These are phyloP conservation scores for Aegilops umbellulata DNA, from an alignment of 176 grass and related monocot species.

Conservation along the genomic window DNA sequence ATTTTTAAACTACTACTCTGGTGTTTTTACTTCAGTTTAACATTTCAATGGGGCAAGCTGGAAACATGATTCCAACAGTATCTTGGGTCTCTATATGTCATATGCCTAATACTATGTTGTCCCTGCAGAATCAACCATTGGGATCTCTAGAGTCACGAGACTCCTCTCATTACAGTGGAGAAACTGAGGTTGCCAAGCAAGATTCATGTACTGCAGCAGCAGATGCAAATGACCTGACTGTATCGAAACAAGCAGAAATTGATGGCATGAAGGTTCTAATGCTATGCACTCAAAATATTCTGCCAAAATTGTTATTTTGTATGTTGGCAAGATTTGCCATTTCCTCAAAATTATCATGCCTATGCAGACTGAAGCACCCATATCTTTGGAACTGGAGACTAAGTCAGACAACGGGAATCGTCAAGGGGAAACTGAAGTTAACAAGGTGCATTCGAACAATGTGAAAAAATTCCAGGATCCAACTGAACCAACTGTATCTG, in stretches of 20 bases:
- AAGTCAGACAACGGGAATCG: conserved; percentile 28
- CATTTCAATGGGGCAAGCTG: neutral
- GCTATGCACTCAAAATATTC: neutral
- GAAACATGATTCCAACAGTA: neutral
- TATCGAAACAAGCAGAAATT: conserved; percentile 25
- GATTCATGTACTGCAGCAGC: neutral
- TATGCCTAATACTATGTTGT: conserved; percentile 3
- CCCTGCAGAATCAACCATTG: conserved; percentile 19
- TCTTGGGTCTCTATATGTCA: neutral
- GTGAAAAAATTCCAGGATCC: conserved; percentile 15
- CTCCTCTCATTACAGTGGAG: conserved; percentile 2
- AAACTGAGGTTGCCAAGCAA: conserved; percentile 27
- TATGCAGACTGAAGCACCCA: conserved; percentile 41
- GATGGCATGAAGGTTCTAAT: conserved; percentile 16
- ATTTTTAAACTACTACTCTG: neutral
- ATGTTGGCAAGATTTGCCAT: conserved; percentile 6
- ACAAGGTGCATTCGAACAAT: conserved; percentile 14
- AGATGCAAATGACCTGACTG: neutral
- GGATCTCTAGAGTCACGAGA: neutral
- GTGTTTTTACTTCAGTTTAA: neutral
- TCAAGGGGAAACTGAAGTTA: conserved; percentile 22
- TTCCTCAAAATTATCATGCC: conserved; percentile 17
- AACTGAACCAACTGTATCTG: conserved; percentile 24
- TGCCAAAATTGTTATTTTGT: conserved; percentile 26
- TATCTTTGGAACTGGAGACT: conserved; percentile 21